These are phyloP conservation scores for Epichloe sp. DNA, from an alignment of 2,329 filamentous ascomycete genomes.

Conservation along the genomic window DNA sequence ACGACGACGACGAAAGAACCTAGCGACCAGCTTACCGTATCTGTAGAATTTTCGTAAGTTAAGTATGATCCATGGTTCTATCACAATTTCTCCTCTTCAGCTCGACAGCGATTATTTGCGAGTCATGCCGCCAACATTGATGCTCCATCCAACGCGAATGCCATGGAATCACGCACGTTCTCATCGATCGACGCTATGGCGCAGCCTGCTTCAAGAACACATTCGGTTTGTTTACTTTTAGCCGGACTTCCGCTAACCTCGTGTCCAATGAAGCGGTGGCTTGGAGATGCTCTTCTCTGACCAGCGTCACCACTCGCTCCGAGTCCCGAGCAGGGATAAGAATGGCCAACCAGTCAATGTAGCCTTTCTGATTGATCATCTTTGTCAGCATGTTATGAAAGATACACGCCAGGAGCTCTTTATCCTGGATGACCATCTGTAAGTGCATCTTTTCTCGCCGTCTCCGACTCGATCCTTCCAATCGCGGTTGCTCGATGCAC, in stretches of 20 bases:
- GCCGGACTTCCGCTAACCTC: not conserved
- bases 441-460: conserved; percentile 28
- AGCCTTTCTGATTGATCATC: conserved; percentile 61
- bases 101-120: not conserved
- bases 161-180: not conserved
- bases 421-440: conserved; percentile 79
- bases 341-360: conserved; percentile 53
- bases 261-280: conserved; percentile 50
- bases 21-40: conserved; percentile 37
- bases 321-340: conserved; percentile 49
- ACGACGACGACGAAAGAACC: not conserved
- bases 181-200: not conserved
- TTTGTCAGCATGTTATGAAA: conserved; percentile 73
- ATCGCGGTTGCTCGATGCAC: not conserved
- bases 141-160: not conserved
- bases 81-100: not conserved
- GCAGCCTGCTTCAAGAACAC: not conserved
- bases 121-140: not conserved
- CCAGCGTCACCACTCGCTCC: conserved; percentile 57
- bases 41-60: conserved; percentile 56
- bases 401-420: conserved; percentile 81
- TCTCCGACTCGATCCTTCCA: not conserved
- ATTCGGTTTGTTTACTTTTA: not conserved
- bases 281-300: conserved; percentile 90
- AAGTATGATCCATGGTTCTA: not conserved